Conservation (phyloP, 768 basidiomycete species). For the Russula earlei region DNA sequence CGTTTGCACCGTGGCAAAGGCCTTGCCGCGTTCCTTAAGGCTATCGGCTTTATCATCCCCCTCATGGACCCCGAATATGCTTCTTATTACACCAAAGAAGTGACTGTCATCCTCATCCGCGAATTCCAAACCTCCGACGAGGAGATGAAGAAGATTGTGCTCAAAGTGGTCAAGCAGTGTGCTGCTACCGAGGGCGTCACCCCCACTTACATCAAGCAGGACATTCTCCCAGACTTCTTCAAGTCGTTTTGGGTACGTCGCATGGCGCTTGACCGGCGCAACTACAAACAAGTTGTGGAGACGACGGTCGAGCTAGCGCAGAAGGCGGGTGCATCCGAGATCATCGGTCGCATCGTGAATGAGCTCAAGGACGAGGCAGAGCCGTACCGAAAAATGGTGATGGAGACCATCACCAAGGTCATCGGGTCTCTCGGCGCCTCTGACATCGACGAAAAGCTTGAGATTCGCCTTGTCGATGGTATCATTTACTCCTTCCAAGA, state of each 20-base stretch:
- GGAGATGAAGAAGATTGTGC: slow-evolving; percentile 99
- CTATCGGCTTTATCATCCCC: slow-evolving; percentile 98
- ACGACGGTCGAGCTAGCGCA: slow-evolving; percentile 98
- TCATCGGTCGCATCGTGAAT: slow-evolving; percentile 79
- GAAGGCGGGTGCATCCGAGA: slow-evolving; percentile 94
- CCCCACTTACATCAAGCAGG: slow-evolving; percentile 90
- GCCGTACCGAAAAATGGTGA: slow-evolving; percentile 97
- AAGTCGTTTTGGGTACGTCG: slow-evolving; percentile 97
- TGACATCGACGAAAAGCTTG: slow-evolving; percentile 92
- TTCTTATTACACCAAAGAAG: slow-evolving; percentile 98
- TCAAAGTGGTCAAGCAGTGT: slow-evolving; percentile 99
- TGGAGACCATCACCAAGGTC: slow-evolving; percentile 99
- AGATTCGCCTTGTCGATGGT: slow-evolving; percentile 90
- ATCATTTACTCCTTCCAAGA: slow-evolving; percentile 99
- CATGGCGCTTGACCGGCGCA: slow-evolving; percentile 94
- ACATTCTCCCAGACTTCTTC: slow-evolving; percentile 98
- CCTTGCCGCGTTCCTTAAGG: slow-evolving; percentile 91
- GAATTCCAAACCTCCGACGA: slow-evolving; percentile 99
- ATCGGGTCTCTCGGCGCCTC: slow-evolving; percentile 90
- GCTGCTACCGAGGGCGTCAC: slow-evolving; percentile 98
- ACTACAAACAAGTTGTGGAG: slow-evolving; percentile 96
- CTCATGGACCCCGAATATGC: slow-evolving; percentile 99
- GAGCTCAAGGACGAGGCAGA: slow-evolving; percentile 88
- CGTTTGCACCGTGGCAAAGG: slow-evolving; percentile 93
- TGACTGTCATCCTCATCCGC: slow-evolving; percentile 91